These are phyloP conservation scores for Leccinum olivaceopallidum DNA, from an alignment of 768 basidiomycete species.

Conservation along the genomic window DNA sequence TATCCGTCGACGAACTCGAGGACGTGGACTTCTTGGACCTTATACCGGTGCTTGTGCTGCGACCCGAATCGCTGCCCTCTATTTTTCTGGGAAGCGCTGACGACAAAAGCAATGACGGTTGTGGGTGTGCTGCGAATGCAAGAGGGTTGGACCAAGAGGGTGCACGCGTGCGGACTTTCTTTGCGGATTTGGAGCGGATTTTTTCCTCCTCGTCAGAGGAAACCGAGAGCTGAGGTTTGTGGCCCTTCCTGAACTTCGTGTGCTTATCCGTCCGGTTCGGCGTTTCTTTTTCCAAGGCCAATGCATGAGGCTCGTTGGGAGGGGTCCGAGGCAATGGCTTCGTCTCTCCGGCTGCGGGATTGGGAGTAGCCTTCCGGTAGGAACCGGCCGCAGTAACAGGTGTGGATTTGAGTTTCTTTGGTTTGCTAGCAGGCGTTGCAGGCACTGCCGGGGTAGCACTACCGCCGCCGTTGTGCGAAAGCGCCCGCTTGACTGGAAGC, in stretches of 20 bases:
- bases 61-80: constrained; percentile 16
- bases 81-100: constrained; percentile 15
- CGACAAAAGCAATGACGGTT: constrained; percentile 26
- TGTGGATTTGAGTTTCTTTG: constrained; percentile 18
- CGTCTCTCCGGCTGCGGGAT: constrained; percentile 4
- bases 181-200: constrained; percentile 54
- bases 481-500: constrained; percentile 45
- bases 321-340: constrained; percentile 27
- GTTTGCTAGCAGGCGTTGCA: constrained; percentile 14
- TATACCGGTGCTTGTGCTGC: constrained; percentile 20
- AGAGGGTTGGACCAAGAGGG: constrained; percentile 33
- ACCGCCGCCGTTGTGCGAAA: constrained; percentile 46
- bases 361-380: constrained; percentile 7
- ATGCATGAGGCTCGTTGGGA: constrained; percentile 15
- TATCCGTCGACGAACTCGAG: constrained; percentile 34
- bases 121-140: constrained; percentile 22
- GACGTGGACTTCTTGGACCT: constrained; percentile 28
- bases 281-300: constrained; percentile 21
- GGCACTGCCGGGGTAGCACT: constrained; percentile 1
- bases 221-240: constrained; percentile 44
- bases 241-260: constrained; percentile 33
- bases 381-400: not conserved
- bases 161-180: constrained; percentile 54
- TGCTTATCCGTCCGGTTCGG: constrained; percentile 14
- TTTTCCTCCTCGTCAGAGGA: constrained; percentile 83